Evolutionary conservation across 1,284 basidiomycete species (phyloP).

Genomic region (Cryptococcus maquisensis): DNA sequence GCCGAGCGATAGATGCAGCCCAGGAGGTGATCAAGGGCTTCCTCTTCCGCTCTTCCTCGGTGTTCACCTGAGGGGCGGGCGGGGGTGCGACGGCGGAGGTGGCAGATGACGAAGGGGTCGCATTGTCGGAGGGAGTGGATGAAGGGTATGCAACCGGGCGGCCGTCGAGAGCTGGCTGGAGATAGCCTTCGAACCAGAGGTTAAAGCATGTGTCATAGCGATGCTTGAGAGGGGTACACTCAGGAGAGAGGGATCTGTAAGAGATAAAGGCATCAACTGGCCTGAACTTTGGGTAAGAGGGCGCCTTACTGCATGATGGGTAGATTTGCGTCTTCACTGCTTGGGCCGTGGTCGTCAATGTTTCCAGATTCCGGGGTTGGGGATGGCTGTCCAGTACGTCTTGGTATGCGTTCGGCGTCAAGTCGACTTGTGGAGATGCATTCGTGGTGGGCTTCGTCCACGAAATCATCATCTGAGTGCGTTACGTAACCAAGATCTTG

Average conservation of each 20-base stretch:
- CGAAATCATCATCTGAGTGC: neutral
- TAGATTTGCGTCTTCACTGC: too few relatives aligned
- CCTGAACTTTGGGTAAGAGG: neutral
- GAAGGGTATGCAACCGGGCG: neutral
- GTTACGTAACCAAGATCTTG: too few relatives aligned
- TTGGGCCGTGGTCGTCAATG: too few relatives aligned
- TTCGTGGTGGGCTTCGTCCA: too few relatives aligned
- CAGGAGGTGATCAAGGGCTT: conserved; percentile 23
- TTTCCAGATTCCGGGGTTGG: too few relatives aligned
- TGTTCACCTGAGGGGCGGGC: neutral
- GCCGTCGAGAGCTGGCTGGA: conserved; percentile 59
- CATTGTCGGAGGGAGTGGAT: neutral
- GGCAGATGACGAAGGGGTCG: neutral
- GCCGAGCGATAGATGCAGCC: conserved; percentile 21
- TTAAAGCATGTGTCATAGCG: conserved; percentile 93
- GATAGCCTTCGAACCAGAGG: conserved; percentile 91
- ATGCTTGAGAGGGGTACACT: conserved; percentile 85
- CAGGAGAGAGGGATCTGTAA: conserved; percentile 55
- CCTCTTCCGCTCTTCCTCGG: neutral
- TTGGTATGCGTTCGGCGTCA: too few relatives aligned
- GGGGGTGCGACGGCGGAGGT: neutral
- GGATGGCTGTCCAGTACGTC: too few relatives aligned
- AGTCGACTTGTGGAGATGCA: too few relatives aligned
- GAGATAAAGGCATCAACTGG: neutral
- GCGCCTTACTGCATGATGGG: conserved; percentile 1